These are phyloP conservation scores for Moesziomyces globuligerus DNA, from an alignment of 1,284 basidiomycete genomes.

Conservation along the genomic window DNA sequence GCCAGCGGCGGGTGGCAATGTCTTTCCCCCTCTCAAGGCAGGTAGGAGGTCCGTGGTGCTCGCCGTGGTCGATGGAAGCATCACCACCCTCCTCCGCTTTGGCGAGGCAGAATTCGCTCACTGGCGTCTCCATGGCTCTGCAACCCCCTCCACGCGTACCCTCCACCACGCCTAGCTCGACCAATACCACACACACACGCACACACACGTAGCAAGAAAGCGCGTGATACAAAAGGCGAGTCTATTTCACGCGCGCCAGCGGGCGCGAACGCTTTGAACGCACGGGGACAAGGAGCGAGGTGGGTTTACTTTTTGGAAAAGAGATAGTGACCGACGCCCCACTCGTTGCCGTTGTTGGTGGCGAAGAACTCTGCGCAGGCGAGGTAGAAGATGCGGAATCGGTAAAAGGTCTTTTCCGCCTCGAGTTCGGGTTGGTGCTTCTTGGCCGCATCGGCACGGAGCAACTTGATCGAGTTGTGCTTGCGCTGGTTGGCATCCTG, in stretches of 20 bases:
- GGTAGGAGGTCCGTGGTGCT: slow-evolving; percentile 86
- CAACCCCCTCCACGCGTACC: background rate
- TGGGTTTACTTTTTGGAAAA: slow-evolving; percentile 64
- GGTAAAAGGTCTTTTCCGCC: slow-evolving; percentile 75
- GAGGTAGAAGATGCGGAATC: slow-evolving; percentile 80
- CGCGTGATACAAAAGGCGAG: too few species aligned
- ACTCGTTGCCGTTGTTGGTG: slow-evolving; percentile 75
- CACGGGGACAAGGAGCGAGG: background rate
- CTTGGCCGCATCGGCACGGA: slow-evolving; percentile 46
- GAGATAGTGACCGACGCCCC: slow-evolving; percentile 74
- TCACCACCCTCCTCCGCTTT: slow-evolving; percentile 87
- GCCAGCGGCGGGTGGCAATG: slow-evolving; percentile 54
- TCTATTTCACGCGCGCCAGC: too few species aligned
- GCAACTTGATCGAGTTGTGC: slow-evolving; percentile 25
- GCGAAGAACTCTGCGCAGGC: slow-evolving; percentile 80
- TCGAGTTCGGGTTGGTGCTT: slow-evolving; percentile 69
- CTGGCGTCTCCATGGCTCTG: slow-evolving; percentile 68
- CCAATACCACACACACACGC: background rate
- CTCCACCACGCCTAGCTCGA: too few species aligned
- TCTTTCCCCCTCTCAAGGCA: slow-evolving; percentile 74
- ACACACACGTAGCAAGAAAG: too few species aligned
- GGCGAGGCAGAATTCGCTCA: slow-evolving; percentile 85
- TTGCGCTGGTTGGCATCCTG: slow-evolving; percentile 75
- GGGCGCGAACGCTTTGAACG: too few species aligned
- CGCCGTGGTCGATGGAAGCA: slow-evolving; percentile 89